A percentile compares a stretch with the other conserved stretches of the same genome.
Evolutionary conservation across 2,329 filamentous ascomycete genomes (phyloP).

Genomic region (Epichloe scottii): DNA sequence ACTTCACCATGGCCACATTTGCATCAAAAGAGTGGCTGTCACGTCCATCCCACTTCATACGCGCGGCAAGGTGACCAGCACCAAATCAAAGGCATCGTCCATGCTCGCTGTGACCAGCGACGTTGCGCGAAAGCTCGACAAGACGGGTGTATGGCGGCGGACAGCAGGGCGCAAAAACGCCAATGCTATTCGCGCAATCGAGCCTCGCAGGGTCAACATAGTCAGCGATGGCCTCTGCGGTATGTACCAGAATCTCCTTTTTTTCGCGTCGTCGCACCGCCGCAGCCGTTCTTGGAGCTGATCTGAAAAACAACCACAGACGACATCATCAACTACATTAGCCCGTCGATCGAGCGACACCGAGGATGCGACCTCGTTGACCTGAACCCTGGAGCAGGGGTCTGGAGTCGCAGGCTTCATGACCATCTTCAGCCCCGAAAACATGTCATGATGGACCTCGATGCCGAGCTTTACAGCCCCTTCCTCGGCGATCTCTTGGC

Average conservation of each 20-base stretch:
- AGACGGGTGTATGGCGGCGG: slow-evolving; percentile 16
- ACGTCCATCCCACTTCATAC: slow-evolving; percentile 3
- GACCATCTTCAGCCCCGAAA: slow-evolving; percentile 62
- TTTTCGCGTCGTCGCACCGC: background rate
- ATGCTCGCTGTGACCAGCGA: slow-evolving; percentile 9
- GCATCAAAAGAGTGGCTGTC: slow-evolving; percentile 5
- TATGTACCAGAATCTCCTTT: slow-evolving; percentile 15
- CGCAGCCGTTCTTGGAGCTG: background rate
- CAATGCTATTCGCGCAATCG: slow-evolving; percentile 6
- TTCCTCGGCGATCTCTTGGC: slow-evolving; percentile 48
- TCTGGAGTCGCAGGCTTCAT: slow-evolving; percentile 71
- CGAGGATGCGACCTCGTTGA: slow-evolving; percentile 77
- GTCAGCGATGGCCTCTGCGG: slow-evolving; percentile 38
- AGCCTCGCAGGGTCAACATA: slow-evolving; percentile 36
- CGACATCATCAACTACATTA: slow-evolving; percentile 58
- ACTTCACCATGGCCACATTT: slow-evolving; percentile 1
- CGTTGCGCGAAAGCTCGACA: slow-evolving; percentile 14
- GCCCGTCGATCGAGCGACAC: slow-evolving; percentile 54
- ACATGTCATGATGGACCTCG: slow-evolving; percentile 73
- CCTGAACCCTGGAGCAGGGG: slow-evolving; percentile 64
- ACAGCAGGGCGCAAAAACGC: slow-evolving; percentile 8
- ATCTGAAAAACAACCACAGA: slow-evolving; percentile 30
- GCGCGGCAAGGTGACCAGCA: slow-evolving; percentile 5
- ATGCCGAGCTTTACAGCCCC: slow-evolving; percentile 41
- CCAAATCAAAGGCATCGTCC: slow-evolving; percentile 5